Evolutionary conservation across 306 rosid genomes (phyloP).

Genomic region (Inga leiocalycina): DNA sequence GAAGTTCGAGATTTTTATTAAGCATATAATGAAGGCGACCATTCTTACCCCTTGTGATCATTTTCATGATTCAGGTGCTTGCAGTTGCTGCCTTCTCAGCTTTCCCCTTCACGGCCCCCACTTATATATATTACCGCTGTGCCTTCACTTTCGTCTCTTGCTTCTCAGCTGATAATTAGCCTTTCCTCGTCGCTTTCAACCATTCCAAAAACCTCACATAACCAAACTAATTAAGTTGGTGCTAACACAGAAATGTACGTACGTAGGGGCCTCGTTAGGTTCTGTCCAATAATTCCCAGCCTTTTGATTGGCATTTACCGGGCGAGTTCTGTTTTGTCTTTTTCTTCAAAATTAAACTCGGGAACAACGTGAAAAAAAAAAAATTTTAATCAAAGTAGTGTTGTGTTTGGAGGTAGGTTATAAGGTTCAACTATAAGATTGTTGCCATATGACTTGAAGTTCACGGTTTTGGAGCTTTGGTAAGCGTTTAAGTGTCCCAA

Average conservation of each 20-base stretch:
- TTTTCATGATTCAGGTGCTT: not conserved
- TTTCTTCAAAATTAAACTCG: not conserved
- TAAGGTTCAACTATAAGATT: too few relatives aligned
- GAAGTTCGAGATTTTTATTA: not conserved
- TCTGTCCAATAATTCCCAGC: slow-evolving; percentile 3
- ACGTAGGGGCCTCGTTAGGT: not conserved
- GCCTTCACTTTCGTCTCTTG: slow-evolving; percentile 12
- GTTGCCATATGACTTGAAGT: fast-evolving
- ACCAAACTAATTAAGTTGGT: not conserved
- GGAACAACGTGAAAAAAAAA: too few relatives aligned
- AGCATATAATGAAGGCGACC: not conserved
- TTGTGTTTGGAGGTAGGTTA: not conserved
- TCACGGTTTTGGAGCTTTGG: too few relatives aligned
- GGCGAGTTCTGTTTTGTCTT: not conserved
- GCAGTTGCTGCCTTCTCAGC: not conserved
- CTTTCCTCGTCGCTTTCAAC: not conserved
- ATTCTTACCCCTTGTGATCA: slow-evolving; percentile 2
- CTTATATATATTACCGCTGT: not conserved
- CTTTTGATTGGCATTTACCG: not conserved
- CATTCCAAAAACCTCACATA: not conserved
- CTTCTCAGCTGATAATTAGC: not conserved
- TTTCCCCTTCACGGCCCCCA: not conserved
- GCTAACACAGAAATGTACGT: not conserved
- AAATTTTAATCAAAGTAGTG: not conserved
- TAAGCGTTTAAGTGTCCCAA: not conserved